Evolutionary conservation across 306 rosid genomes (phyloP).

Genomic region (Abrus precatorius): DNA sequence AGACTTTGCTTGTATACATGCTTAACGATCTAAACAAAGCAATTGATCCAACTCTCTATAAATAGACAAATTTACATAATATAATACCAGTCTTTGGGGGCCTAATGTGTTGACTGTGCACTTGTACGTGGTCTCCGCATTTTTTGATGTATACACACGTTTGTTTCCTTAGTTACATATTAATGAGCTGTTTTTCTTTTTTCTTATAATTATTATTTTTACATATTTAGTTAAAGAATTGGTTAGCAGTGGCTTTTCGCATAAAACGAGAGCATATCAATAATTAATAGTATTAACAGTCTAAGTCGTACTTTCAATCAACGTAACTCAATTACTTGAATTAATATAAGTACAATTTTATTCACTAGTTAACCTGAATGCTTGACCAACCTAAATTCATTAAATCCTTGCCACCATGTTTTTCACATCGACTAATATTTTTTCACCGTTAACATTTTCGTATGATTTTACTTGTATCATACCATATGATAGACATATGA

Average conservation of each 20-base stretch:
- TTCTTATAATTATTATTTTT: not conserved
- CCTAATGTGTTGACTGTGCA: constrained; percentile 24
- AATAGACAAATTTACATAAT: constrained; percentile 35
- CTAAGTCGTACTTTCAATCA: not conserved
- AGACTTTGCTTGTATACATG: constrained; percentile 38
- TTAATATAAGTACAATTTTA: not conserved
- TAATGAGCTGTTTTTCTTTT: not conserved
- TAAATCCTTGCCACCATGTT: not conserved
- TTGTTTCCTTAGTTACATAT: not conserved
- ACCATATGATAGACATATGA: not conserved
- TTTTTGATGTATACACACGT: not conserved
- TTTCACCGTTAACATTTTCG: not conserved
- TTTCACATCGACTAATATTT: not conserved
- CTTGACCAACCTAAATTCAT: not conserved
- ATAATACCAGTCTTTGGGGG: constrained; percentile 28
- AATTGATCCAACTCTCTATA: not conserved
- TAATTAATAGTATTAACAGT: not conserved
- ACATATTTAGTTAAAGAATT: not conserved
- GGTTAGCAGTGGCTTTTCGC: not conserved
- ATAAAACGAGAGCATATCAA: not conserved
- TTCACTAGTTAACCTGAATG: not conserved
- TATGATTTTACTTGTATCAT: not conserved
- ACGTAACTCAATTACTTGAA: not conserved
- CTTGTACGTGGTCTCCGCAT: constrained; percentile 7
- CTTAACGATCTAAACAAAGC: constrained; percentile 11